phyloP scores from a whole-genome alignment of 768 basidiomycete species.

The Infundibulicybe gibba region DNA sequence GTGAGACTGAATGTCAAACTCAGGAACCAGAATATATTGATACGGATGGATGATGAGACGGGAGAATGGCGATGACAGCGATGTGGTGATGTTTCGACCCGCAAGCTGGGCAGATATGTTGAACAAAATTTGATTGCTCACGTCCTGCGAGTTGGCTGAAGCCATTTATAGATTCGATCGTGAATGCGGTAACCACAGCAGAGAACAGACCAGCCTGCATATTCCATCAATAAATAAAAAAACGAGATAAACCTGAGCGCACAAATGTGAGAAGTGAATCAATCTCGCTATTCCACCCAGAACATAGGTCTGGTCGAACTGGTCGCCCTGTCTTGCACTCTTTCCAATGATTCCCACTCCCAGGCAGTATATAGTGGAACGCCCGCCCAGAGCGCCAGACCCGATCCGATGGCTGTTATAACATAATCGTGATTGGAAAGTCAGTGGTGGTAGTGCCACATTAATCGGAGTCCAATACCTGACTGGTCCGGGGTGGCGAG shows the following conservation, averaged over 20 bases:
- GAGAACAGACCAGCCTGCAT: slow-evolving; percentile 38
- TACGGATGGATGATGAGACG: slow-evolving; percentile 13
- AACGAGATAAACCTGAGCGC: slow-evolving; percentile 3
- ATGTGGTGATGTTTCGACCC: background rate
- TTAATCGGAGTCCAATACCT: too few relatives aligned
- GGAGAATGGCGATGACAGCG: slow-evolving; percentile 4
- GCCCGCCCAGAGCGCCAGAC: too few relatives aligned
- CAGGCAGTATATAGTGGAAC: background rate
- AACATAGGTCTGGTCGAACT: background rate
- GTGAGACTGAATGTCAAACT: slow-evolving; percentile 21
- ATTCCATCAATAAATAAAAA: background rate
- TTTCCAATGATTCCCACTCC: background rate
- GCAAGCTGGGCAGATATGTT: slow-evolving; percentile 11
- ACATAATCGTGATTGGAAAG: too few relatives aligned
- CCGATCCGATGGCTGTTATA: too few relatives aligned
- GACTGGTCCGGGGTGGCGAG: too few relatives aligned
- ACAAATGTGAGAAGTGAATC: slow-evolving; percentile 24
- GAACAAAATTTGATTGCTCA: slow-evolving; percentile 21
- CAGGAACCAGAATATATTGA: slow-evolving; percentile 27
- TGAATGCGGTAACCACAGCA: slow-evolving; percentile 32
- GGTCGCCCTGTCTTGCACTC: background rate
- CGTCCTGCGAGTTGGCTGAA: slow-evolving; percentile 24
- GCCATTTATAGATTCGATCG: slow-evolving; percentile 28
- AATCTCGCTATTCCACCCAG: slow-evolving; percentile 13
- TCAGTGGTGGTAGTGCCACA: too few relatives aligned